These are phyloP conservation scores for Ogataea trehaloabstinens DNA, from an alignment of 805 yeast species.

Conservation along the genomic window DNA sequence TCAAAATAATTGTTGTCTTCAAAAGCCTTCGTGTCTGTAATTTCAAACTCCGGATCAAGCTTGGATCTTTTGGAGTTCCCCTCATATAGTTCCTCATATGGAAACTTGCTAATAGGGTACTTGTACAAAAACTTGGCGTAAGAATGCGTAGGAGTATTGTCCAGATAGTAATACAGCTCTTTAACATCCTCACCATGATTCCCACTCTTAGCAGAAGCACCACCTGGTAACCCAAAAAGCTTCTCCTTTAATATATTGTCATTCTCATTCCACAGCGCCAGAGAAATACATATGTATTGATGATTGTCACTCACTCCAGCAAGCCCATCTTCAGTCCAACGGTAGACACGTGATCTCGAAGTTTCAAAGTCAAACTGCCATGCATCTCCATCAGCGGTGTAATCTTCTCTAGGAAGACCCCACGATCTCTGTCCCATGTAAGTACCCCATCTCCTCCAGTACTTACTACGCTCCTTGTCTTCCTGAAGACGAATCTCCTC, in stretches of 20 bases:
- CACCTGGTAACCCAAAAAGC: conserved; percentile 77
- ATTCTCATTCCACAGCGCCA: conserved; percentile 90
- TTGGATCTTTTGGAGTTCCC: conserved; percentile 67
- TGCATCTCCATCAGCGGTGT: conserved; percentile 82
- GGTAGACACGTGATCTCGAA: conserved; percentile 72
- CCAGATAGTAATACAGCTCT: conserved; percentile 79
- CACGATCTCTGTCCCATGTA: conserved; percentile 85
- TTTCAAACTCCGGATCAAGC: conserved; percentile 72
- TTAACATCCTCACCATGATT: conserved; percentile 97
- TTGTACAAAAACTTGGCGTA: conserved; percentile 90
- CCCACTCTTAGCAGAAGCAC: conserved; percentile 66
- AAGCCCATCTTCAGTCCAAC: conserved; percentile 97
- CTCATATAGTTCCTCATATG: conserved; percentile 70
- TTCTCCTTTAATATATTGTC: conserved; percentile 85
- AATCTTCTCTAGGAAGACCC: conserved; percentile 87
- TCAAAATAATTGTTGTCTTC: conserved; percentile 79
- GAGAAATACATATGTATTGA: conserved; percentile 69
- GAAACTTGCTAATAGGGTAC: conserved; percentile 85
- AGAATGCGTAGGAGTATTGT: conserved; percentile 90
- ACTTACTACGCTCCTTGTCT: conserved; percentile 41
- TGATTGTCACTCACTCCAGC: conserved; percentile 87
- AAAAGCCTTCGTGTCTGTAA: conserved; percentile 75
- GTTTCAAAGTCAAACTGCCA: conserved; percentile 91
- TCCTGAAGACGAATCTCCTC: conserved; percentile 43
- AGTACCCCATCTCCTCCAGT: conserved; percentile 92